These are phyloP conservation scores for Cucurbita ficifolia DNA, from an alignment of 306 rosid species.

Conservation along the genomic window DNA sequence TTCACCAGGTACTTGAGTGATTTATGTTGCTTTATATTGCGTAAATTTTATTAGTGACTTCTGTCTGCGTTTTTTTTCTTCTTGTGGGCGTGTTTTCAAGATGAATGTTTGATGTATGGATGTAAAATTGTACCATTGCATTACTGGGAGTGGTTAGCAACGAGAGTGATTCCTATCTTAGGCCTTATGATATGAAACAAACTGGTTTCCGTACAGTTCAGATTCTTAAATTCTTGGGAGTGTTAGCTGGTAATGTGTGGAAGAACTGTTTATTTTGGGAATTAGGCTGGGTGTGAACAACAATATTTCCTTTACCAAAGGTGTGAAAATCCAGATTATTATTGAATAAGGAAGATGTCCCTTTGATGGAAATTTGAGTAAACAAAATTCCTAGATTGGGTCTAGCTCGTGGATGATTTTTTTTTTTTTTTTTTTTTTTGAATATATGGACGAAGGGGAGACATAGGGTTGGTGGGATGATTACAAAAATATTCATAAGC, in stretches of 20 bases:
- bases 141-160: background rate
- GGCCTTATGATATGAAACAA: background rate
- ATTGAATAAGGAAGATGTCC: background rate
- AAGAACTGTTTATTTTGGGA: background rate
- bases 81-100: background rate
- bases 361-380: background rate
- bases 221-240: background rate
- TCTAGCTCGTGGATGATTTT: background rate
- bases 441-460: background rate
- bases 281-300: background rate
- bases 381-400: background rate
- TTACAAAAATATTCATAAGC: background rate
- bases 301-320: background rate
- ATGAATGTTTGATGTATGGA: background rate
- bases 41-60: background rate
- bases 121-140: background rate
- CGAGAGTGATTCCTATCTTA: background rate
- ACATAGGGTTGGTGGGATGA: background rate
- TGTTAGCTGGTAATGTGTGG: background rate
- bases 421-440: background rate
- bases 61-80: background rate
- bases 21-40: background rate
- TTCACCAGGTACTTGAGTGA: constrained; percentile 55
- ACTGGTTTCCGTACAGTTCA: background rate
- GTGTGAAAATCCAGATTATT: background rate